Base-by-base conservation (phyloP, 768 basidiomycete species). In the Lactarius akahatsu region DNA sequence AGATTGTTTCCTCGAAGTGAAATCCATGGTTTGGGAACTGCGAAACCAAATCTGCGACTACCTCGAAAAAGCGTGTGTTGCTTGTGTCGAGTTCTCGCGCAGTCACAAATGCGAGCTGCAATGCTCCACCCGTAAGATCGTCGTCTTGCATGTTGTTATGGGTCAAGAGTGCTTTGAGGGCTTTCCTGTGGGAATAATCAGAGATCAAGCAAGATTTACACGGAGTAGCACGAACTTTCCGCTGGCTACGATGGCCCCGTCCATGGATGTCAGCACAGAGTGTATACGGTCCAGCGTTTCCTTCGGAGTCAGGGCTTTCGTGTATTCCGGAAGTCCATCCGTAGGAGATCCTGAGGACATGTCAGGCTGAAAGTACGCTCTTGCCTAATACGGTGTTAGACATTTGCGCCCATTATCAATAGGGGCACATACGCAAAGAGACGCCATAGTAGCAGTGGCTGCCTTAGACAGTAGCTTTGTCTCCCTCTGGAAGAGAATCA, bases 391-490 rank as follows among this genome's bases (percentile, higher is more conserved):
- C 13, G 3, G 23, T 38, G 43, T 40, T 57, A 26, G 34, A 71
- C 58, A 63, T 30, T 28, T 55, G 57, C 32, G 58, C 38, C 3
- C n/a, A 50, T 45, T 40, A 43, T 15, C 41, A 26, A 43, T 28
- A 43, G 57, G 34, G 18, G 23, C 5, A 87, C 94, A 79, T 72
- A 96, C 94, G 73, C 90, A 91, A 66, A 96, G 82, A 10, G 92
- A 86, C n/a, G 92, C 86, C 77, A 96, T 78, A 3, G 95, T 92
- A 45, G 92, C 89, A n/a, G 90, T 83, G 20, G 94, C 89, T 18
- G 94, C 92, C 71, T 87, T 81, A 0, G 92, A 94, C 34, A 97
- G 78, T 62, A 86, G 70, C 50, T 82, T 80, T 2, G 89, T 88
- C 74, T 95, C 94, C 80, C 52, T 83, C 80, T 71, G 70, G 50